phyloP scores from a whole-genome alignment of 2,329 filamentous ascomycete species.

The Westerdykella ornata region DNA sequence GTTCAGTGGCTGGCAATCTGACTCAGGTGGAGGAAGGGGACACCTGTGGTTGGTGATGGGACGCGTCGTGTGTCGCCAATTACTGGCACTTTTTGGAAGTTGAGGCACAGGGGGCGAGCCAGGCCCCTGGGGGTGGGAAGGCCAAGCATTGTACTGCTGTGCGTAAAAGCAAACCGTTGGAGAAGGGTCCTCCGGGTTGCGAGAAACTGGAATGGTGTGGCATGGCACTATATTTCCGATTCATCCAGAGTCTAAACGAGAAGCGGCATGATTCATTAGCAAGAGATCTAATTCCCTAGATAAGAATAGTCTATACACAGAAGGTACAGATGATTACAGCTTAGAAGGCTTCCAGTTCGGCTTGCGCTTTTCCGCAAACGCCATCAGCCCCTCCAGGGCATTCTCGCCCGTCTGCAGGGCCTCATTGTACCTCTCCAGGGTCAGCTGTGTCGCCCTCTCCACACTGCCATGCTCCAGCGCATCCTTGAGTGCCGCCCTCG shows the following conservation, averaged over 20 bases:
- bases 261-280: too few species aligned
- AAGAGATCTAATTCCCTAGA: too few species aligned
- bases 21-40: not conserved
- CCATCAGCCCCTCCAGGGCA: constrained; percentile 45
- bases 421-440: constrained; percentile 39
- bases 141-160: too few species aligned
- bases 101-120: not conserved
- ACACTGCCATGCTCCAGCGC: constrained; percentile 32
- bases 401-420: constrained; percentile 43
- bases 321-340: constrained; percentile 26
- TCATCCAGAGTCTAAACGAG: too few species aligned
- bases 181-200: not conserved
- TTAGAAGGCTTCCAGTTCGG: constrained; percentile 48
- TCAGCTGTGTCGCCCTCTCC: constrained; percentile 38
- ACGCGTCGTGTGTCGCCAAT: not conserved
- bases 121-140: too few species aligned
- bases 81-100: constrained; percentile 4
- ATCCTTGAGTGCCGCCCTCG: constrained; percentile 29
- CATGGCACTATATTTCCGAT: too few species aligned
- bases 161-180: not conserved
- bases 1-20: too few species aligned
- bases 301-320: too few species aligned
- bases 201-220: constrained; percentile 9
- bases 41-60: not conserved
- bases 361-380: constrained; percentile 48